phyloP scores from a whole-genome alignment of 2,329 filamentous ascomycete genomes.

The Arthrinium phaeospermum region DNA sequence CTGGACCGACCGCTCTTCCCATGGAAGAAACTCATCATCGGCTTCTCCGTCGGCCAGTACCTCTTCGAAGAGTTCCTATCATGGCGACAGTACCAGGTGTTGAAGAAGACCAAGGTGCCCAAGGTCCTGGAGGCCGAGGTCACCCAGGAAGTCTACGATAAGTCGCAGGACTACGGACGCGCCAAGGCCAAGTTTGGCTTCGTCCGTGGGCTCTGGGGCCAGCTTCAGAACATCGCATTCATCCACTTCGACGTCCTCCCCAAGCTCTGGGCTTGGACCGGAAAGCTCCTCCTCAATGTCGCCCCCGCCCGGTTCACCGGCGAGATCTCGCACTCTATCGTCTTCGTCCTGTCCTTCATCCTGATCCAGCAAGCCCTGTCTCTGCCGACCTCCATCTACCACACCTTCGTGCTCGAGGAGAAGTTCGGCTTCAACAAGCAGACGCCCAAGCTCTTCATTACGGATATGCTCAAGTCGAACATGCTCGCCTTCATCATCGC shows the following conservation, averaged over 20 bases:
- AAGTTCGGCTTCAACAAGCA: constrained; percentile 99
- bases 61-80: constrained; percentile 89
- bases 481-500: constrained; percentile 79
- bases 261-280: constrained; percentile 85
- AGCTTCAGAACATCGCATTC: constrained; percentile 86
- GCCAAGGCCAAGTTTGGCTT: constrained; percentile 93
- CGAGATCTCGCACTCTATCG: constrained; percentile 90
- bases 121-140: constrained; percentile 90
- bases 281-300: constrained; percentile 74
- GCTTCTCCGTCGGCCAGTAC: constrained; percentile 92
- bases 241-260: constrained; percentile 92
- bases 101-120: constrained; percentile 80
- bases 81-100: constrained; percentile 85
- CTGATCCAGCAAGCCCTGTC: constrained; percentile 80
- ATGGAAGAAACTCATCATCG: constrained; percentile 95
- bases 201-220: constrained; percentile 79
- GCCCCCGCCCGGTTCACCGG: constrained; percentile 81
- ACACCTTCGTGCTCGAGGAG: constrained; percentile 95
- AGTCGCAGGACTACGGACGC: constrained; percentile 93
- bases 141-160: constrained; percentile 88
- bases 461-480: constrained; percentile 91
- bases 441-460: constrained; percentile 85
- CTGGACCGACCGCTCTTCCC: constrained; percentile 93
- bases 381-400: constrained; percentile 85
- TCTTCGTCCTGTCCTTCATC: constrained; percentile 89